Conservation (phyloP, 306 rosid genomes). For the Cicer cuneatum region DNA sequence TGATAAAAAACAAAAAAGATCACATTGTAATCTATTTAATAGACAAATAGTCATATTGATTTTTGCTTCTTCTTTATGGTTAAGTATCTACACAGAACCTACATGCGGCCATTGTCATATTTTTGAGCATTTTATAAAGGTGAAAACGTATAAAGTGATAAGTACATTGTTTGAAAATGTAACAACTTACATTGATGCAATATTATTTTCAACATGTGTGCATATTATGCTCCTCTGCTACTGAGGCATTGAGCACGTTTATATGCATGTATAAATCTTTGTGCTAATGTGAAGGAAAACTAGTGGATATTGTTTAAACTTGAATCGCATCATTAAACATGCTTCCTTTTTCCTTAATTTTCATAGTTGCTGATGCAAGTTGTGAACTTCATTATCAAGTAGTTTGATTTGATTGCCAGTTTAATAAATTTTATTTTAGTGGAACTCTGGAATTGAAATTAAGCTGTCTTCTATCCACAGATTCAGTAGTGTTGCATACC, state of each 20-base stretch:
- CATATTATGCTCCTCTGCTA: neutral
- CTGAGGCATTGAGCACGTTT: neutral
- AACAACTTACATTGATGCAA: constrained; percentile 5
- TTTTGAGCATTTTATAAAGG: constrained; percentile 3
- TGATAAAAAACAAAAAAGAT: neutral
- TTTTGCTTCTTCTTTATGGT: neutral
- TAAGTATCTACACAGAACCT: neutral
- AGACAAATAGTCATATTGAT: neutral
- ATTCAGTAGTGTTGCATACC: constrained; percentile 73
- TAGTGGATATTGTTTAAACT: neutral
- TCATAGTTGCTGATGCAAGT: constrained; percentile 34
- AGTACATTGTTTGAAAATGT: constrained; percentile 10
- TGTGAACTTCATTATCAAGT: neutral
- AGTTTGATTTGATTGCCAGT: constrained; percentile 27
- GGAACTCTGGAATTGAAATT: constrained; percentile 36
- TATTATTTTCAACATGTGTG: neutral
- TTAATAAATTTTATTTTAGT: constrained; percentile 2
- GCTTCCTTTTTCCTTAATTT: neutral
- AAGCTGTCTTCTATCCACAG: constrained; percentile 48
- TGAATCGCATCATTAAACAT: neutral
- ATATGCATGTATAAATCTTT: constrained; percentile 8
- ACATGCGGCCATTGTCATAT: neutral
- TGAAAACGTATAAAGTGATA: neutral
- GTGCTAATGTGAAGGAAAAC: constrained; percentile 34
- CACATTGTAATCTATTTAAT: neutral